These are phyloP conservation scores for Gnomoniopsis smithogilvyi DNA, from an alignment of 2,329 filamentous ascomycete species.

Conservation along the genomic window DNA sequence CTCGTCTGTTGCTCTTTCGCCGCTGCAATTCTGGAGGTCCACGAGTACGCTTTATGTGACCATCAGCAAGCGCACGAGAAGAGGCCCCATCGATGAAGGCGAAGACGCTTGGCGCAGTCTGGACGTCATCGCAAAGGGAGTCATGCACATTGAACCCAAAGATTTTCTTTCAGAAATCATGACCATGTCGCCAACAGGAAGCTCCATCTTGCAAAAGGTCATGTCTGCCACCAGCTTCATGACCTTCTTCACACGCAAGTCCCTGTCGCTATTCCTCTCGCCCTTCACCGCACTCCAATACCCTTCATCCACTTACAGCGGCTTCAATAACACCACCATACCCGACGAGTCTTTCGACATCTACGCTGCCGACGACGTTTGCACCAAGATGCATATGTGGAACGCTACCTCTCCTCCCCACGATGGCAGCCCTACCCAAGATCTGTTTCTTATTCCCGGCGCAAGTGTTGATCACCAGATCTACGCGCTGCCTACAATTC, in stretches of 20 bases:
- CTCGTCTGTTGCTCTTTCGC: constrained; percentile 54
- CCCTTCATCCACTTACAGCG: constrained; percentile 42
- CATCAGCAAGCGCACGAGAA: constrained; percentile 39
- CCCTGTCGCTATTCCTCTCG: constrained; percentile 49
- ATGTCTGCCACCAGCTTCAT: constrained; percentile 48
- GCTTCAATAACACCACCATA: constrained; percentile 50
- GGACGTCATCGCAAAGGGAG: constrained; percentile 53
- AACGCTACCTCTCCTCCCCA: constrained; percentile 40
- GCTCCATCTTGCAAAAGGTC: constrained; percentile 40
- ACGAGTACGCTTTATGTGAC: constrained; percentile 62
- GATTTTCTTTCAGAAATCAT: constrained; percentile 55
- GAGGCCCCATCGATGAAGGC: constrained; percentile 21
- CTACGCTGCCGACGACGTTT: constrained; percentile 48
- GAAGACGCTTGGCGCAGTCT: constrained; percentile 38
- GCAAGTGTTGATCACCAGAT: constrained; percentile 63
- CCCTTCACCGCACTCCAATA: constrained; percentile 57
- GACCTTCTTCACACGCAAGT: constrained; percentile 53
- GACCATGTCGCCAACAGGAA: constrained; percentile 50
- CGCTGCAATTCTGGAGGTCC: constrained; percentile 56
- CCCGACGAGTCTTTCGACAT: constrained; percentile 41
- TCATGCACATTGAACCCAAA: constrained; percentile 50
- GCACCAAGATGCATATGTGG: constrained; percentile 55
- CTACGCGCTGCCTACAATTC: constrained; percentile 59
- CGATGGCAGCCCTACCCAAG: constrained; percentile 35
- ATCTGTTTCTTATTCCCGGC: constrained; percentile 60